A percentile compares a stretch with the other conserved stretches of the same genome.
These are phyloP conservation scores for Penicillium flavigenum DNA, from an alignment of 495 filamentous ascomycete genomes.

Conservation along the genomic window DNA sequence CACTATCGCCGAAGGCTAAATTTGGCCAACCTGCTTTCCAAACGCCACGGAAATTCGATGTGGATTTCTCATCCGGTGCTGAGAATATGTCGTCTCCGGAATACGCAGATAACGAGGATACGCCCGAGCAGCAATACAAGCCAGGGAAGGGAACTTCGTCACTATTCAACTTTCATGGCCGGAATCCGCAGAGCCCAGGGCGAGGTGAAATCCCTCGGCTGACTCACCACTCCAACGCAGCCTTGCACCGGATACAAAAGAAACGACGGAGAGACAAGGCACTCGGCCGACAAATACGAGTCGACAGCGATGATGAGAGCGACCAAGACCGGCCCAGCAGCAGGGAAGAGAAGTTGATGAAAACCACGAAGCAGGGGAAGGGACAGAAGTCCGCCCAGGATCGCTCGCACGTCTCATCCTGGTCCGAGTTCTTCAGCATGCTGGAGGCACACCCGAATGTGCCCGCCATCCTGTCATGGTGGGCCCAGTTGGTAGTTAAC, in stretches of 20 bases:
- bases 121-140: constrained; percentile 57
- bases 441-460: constrained; percentile 78
- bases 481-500: constrained; percentile 80
- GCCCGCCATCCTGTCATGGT: constrained; percentile 83
- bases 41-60: constrained; percentile 72
- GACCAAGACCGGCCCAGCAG: constrained; percentile 49
- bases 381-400: constrained; percentile 2
- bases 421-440: constrained; percentile 61
- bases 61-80: constrained; percentile 74
- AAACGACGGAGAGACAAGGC: constrained; percentile 49
- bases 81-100: constrained; percentile 76
- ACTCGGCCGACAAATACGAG: constrained; percentile 41
- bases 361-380: constrained; percentile 19
- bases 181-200: constrained; percentile 49
- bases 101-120: constrained; percentile 67
- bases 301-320: constrained; percentile 59
- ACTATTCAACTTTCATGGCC: constrained; percentile 44
- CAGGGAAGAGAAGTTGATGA: constrained; percentile 33
- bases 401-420: constrained; percentile 34
- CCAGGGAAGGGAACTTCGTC: constrained; percentile 46
- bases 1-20: constrained; percentile 33
- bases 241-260: constrained; percentile 55
- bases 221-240: constrained; percentile 52
- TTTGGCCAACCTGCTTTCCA: constrained; percentile 73
- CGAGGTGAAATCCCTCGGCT: constrained; percentile 56